These are phyloP conservation scores for Suhomyces kilbournensis DNA, from an alignment of 805 yeast species.

Conservation along the genomic window DNA sequence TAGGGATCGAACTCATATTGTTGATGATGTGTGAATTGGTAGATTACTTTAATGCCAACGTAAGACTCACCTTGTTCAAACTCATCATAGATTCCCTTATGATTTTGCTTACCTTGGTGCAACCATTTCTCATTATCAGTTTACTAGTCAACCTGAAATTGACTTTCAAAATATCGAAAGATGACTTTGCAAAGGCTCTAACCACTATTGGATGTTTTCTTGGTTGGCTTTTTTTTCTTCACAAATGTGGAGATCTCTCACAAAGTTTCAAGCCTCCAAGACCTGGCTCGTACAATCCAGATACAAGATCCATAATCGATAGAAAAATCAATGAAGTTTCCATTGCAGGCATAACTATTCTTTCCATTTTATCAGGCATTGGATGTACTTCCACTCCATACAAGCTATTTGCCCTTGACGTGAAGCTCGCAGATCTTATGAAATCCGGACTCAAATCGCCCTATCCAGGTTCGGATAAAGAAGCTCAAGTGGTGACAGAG, in stretches of 20 bases:
- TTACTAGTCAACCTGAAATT: constrained; percentile 28
- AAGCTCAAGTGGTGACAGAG: constrained; percentile 16
- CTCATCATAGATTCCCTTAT: constrained; percentile 38
- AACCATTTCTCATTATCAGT: constrained; percentile 41
- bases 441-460: constrained; percentile 13
- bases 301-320: constrained; percentile 30
- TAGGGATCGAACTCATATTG: constrained; percentile 30
- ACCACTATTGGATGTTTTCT: constrained; percentile 12
- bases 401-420: constrained; percentile 16
- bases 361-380: constrained; percentile 50
- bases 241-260: constrained; percentile 33
- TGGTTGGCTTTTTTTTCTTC: constrained; percentile 34
- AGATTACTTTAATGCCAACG: constrained; percentile 17
- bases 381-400: constrained; percentile 50
- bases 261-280: constrained; percentile 19
- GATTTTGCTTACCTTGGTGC: constrained; percentile 37
- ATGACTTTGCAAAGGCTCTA: neutral
- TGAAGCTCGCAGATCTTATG: constrained; percentile 2
- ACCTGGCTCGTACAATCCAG: constrained; percentile 5
- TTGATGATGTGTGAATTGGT: constrained; percentile 38
- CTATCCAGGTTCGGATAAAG: neutral
- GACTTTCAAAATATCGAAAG: constrained; percentile 12
- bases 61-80: constrained; percentile 35
- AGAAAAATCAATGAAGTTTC: constrained; percentile 45
- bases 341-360: constrained; percentile 48